phyloP scores from a whole-genome alignment of 768 basidiomycete genomes.

The Boletus fagicola region DNA sequence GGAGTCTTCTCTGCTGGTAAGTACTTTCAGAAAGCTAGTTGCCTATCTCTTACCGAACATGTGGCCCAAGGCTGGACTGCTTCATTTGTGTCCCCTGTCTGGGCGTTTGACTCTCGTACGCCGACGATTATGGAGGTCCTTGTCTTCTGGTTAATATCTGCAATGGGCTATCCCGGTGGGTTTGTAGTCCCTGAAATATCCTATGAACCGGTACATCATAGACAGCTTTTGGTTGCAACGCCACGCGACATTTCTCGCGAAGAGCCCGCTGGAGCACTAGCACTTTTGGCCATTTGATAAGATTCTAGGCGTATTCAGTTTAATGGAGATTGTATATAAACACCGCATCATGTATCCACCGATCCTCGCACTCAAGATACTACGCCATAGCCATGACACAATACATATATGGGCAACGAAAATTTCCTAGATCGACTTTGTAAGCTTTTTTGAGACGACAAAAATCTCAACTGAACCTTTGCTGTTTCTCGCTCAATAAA shows the following conservation, averaged over 20 bases:
- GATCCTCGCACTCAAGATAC: not conserved
- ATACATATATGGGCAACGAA: not conserved
- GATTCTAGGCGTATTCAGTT: not conserved
- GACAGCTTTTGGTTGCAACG: constrained; percentile 28
- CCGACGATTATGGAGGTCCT: constrained; percentile 55
- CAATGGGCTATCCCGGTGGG: constrained; percentile 40
- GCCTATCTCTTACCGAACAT: not conserved
- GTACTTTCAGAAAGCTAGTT: constrained; percentile 5
- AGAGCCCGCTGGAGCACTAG: constrained; percentile 21
- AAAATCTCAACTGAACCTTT: too few species aligned
- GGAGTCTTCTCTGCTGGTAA: constrained; percentile 41
- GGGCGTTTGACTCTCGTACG: constrained; percentile 36
- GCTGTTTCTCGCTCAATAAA: not conserved
- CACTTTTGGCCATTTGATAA: constrained; percentile 15
- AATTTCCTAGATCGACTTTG: too few species aligned
- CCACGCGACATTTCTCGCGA: constrained; percentile 26
- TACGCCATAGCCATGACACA: not conserved
- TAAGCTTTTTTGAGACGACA: not conserved
- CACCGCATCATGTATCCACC: not conserved
- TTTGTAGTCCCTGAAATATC: constrained; percentile 30
- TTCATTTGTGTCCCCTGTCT: constrained; percentile 50
- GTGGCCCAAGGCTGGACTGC: constrained; percentile 47
- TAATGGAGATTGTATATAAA: not conserved
- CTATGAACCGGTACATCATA: constrained; percentile 17
- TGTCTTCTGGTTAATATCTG: constrained; percentile 55